Evolutionary conservation across 2,329 filamentous ascomycete genomes (phyloP).

Genomic region (Aspergillus hortae): DNA sequence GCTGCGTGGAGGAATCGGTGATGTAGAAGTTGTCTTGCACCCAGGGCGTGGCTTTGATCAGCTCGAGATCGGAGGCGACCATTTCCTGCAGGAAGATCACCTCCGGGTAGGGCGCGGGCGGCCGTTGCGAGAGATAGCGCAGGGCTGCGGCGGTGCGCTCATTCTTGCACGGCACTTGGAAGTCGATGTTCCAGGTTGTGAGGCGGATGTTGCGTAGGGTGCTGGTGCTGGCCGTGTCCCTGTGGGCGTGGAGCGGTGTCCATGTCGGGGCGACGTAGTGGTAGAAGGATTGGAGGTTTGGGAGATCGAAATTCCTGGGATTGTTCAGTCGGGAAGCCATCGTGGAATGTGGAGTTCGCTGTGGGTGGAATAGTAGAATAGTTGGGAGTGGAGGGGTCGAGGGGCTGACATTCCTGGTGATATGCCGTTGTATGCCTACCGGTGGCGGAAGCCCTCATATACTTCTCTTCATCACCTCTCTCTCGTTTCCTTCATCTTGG

Average conservation of each 20-base stretch:
- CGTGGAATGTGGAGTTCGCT: background rate
- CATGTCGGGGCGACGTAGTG: slow-evolving; percentile 3
- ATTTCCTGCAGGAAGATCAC: slow-evolving; percentile 56
- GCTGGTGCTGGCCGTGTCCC: background rate
- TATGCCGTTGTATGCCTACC: background rate
- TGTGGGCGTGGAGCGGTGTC: background rate
- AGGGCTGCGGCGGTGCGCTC: slow-evolving; percentile 43
- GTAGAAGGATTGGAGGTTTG: slow-evolving; percentile 7
- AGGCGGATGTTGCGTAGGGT: slow-evolving; percentile 25
- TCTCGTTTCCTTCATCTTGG: background rate
- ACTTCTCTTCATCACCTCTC: background rate
- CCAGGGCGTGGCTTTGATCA: slow-evolving; percentile 47
- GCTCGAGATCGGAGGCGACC: slow-evolving; percentile 41
- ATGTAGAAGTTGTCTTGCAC: slow-evolving; percentile 47
- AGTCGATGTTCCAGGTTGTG: slow-evolving; percentile 51
- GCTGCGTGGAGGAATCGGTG: slow-evolving; percentile 43
- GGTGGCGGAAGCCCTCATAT: background rate
- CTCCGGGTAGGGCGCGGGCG: slow-evolving; percentile 19
- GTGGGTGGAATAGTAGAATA: background rate
- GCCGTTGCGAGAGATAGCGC: slow-evolving; percentile 30
- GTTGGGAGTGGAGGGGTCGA: background rate
- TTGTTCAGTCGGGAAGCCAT: background rate
- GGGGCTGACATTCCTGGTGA: background rate
- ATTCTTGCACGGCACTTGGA: slow-evolving; percentile 34
- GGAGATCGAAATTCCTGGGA: background rate